Evolutionary conservation across 495 filamentous ascomycete genomes (phyloP).

Genomic region (Tuber borchii): DNA sequence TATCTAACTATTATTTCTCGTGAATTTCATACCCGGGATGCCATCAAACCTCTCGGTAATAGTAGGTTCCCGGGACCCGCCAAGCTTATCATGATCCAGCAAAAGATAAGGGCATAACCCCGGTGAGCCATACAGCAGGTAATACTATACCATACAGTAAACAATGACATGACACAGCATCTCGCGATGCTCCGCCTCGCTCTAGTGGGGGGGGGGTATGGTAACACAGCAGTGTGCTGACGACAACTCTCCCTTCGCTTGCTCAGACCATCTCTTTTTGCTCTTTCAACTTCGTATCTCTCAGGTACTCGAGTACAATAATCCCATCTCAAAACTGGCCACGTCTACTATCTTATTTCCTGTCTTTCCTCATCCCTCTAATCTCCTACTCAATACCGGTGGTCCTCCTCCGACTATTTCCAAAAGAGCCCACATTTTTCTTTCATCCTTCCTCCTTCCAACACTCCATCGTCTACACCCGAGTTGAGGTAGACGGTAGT

Average conservation of each 20-base stretch:
- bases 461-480: not conserved
- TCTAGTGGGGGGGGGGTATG: not conserved
- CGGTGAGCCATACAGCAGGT: not conserved
- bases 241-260: not conserved
- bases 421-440: conserved; percentile 8
- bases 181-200: not conserved
- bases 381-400: not conserved
- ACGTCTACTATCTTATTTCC: not conserved
- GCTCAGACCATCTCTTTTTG: not conserved
- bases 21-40: not conserved
- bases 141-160: too few relatives aligned
- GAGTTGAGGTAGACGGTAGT: not conserved
- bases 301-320: not conserved
- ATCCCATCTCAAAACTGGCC: not conserved
- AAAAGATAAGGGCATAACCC: not conserved
- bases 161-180: not conserved
- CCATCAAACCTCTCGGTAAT: not conserved
- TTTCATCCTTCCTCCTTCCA: not conserved
- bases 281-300: not conserved
- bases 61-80: not conserved
- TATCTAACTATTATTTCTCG: not conserved
- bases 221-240: conserved; percentile 1
- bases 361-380: not conserved
- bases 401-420: not conserved
- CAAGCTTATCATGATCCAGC: not conserved